Evolutionary conservation across 257 asterid species (phyloP).

Genomic region (Scutellaria barbata): DNA sequence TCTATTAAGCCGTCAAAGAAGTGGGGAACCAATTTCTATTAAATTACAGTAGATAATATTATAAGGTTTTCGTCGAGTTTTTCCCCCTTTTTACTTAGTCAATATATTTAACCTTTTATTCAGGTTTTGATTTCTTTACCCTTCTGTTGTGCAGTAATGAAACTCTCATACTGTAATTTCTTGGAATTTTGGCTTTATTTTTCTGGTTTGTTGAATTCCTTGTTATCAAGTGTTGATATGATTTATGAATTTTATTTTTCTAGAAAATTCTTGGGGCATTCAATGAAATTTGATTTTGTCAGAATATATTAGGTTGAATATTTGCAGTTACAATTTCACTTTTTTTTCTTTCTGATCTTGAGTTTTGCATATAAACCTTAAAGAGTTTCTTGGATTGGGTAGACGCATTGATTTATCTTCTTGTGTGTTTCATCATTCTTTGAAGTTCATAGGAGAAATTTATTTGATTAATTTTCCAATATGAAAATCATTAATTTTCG

Average conservation of each 20-base stretch:
- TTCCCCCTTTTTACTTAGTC: slow-evolving; percentile 37
- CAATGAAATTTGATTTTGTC: slow-evolving; percentile 21
- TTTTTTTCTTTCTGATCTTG: slow-evolving; percentile 19
- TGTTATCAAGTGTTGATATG: slow-evolving; percentile 9
- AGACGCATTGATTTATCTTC: slow-evolving; percentile 28
- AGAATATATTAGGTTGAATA: slow-evolving; percentile 33
- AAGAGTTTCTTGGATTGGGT: slow-evolving; percentile 16
- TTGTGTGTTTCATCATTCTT: slow-evolving; percentile 30
- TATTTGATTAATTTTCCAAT: neutral
- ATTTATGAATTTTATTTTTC: slow-evolving; percentile 16
- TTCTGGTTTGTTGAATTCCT: slow-evolving; percentile 20
- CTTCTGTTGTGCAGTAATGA: slow-evolving; percentile 32
- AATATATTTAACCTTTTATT: slow-evolving; percentile 21
- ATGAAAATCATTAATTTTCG: slow-evolving; percentile 28
- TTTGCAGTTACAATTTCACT: slow-evolving; percentile 26
- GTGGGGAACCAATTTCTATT: slow-evolving; percentile 27
- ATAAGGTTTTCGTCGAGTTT: slow-evolving; percentile 18
- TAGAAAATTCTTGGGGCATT: slow-evolving; percentile 29
- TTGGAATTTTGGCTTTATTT: slow-evolving; percentile 14
- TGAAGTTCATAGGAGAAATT: slow-evolving; percentile 26
- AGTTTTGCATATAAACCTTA: slow-evolving; percentile 16
- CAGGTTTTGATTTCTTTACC: slow-evolving; percentile 32
- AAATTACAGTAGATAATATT: slow-evolving; percentile 14
- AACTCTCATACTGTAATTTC: slow-evolving; percentile 33
- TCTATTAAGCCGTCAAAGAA: slow-evolving; percentile 28